These are phyloP conservation scores for Irpex lacteus DNA, from an alignment of 1,284 basidiomycete species.

Conservation along the genomic window DNA sequence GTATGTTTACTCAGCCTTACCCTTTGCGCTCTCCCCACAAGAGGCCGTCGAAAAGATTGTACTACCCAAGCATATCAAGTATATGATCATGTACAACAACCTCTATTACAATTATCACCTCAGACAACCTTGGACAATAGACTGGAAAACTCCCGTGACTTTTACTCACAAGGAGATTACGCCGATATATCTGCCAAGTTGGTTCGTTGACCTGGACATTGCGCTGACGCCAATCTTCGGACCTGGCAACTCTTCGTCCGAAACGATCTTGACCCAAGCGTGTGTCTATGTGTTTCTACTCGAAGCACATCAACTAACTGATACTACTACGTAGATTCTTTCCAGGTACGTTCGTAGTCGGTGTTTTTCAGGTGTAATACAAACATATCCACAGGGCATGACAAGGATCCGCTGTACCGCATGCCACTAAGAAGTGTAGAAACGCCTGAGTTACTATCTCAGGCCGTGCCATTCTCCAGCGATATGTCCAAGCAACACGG, in stretches of 20 bases:
- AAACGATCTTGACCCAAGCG: neutral
- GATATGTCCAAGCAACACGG: conserved; percentile 2
- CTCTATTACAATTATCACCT: conserved; percentile 22
- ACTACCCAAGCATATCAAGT: neutral
- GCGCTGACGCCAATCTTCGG: neutral
- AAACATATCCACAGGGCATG: neutral
- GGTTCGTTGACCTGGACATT: conserved; percentile 48
- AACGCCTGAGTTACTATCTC: neutral
- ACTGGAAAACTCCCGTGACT: neutral
- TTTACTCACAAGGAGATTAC: neutral
- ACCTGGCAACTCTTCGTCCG: neutral
- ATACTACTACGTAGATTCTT: neutral
- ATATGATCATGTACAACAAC: conserved; percentile 17
- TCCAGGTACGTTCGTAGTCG: neutral
- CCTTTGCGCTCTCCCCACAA: conserved; percentile 34
- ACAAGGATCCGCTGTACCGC: neutral
- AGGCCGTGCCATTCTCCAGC: neutral
- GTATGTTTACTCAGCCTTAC: conserved; percentile 30
- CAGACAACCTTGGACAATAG: neutral
- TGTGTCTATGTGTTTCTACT: neutral
- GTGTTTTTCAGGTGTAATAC: neutral
- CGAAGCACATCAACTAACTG: too few species aligned
- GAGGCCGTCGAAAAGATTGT: conserved; percentile 26
- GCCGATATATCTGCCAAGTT: conserved; percentile 59
- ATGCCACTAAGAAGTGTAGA: neutral